Evolutionary conservation across 768 basidiomycete genomes (phyloP).

Genomic region (Pleurotus eryngii): DNA sequence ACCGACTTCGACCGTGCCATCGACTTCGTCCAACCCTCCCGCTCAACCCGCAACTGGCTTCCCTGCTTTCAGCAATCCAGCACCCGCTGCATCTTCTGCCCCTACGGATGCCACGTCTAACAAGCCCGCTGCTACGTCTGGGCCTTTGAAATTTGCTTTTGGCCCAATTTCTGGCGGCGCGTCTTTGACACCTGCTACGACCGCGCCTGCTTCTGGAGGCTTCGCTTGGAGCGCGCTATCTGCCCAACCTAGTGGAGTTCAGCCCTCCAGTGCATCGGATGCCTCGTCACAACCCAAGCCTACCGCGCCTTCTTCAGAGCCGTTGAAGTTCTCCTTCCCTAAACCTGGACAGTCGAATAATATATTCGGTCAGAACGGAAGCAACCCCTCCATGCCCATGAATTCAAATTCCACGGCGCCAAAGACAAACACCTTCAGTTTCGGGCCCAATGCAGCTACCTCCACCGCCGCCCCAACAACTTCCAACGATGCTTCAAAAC

Average conservation of each 20-base stretch:
- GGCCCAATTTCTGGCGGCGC: neutral
- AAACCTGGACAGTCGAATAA: constrained; percentile 8
- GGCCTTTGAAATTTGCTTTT: constrained; percentile 7
- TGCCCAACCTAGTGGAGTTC: constrained; percentile 1
- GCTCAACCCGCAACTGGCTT: neutral
- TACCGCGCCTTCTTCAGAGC: neutral
- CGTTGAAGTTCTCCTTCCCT: neutral
- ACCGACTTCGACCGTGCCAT: constrained; percentile 8
- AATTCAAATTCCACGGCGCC: neutral
- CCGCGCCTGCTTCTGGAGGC: constrained; percentile 3
- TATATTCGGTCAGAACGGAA: neutral
- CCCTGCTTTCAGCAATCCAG: neutral
- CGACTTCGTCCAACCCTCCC: constrained; percentile 6
- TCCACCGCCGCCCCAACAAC: neutral
- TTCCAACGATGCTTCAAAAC: neutral
- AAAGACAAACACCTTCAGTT: constrained; percentile 10
- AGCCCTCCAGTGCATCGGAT: neutral
- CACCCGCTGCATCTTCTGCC: neutral
- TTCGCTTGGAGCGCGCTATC: neutral
- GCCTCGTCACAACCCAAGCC: neutral
- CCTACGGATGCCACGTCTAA: constrained; percentile 3
- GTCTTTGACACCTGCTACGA: neutral
- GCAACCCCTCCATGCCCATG: too few species aligned
- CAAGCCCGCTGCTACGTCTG: constrained; percentile 10
- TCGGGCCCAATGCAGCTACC: neutral